Evolutionary conservation across 192 early-diverging fungal genomes (phyloP).

Genomic region (Piromyces finnis): DNA sequence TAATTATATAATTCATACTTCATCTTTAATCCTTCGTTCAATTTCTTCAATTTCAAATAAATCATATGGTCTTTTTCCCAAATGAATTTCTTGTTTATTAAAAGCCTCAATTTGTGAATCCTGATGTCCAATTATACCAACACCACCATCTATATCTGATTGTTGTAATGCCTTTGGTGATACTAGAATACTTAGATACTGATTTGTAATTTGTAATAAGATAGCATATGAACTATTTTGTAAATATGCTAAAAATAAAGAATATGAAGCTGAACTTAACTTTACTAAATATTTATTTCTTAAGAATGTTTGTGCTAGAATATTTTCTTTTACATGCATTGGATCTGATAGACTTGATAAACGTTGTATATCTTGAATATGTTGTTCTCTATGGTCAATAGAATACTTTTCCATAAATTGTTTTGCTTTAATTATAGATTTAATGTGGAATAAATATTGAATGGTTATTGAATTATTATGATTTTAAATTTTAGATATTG

Average conservation of each 20-base stretch:
- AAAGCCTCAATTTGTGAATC: conserved; percentile 55
- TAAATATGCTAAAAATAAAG: conserved; percentile 75
- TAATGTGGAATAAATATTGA: too few species aligned
- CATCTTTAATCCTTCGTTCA: conserved; percentile 56
- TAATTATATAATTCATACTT: conserved; percentile 11
- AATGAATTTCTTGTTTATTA: conserved; percentile 56
- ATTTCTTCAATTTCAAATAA: conserved; percentile 56
- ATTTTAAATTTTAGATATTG: too few species aligned
- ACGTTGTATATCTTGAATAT: conserved; percentile 50
- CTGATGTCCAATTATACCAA: conserved; percentile 53
- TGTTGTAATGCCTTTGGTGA: conserved; percentile 3
- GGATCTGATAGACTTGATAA: conserved; percentile 49
- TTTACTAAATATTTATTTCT: conserved; percentile 65
- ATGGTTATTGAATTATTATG: too few species aligned
- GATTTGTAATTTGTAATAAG: conserved; percentile 77
- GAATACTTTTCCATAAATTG: conserved; percentile 59
- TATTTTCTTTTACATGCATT: conserved; percentile 64
- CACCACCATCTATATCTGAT: conserved; percentile 35
- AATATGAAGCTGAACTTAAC: conserved; percentile 73
- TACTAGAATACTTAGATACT: conserved; percentile 66
- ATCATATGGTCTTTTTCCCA: conserved; percentile 60
- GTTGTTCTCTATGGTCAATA: conserved; percentile 55
- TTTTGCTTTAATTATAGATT: conserved; percentile 21
- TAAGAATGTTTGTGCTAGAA: conserved; percentile 60
- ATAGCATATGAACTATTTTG: conserved; percentile 83